Evolutionary conservation across 306 rosid species (phyloP).

Genomic region (Delonix regia): DNA sequence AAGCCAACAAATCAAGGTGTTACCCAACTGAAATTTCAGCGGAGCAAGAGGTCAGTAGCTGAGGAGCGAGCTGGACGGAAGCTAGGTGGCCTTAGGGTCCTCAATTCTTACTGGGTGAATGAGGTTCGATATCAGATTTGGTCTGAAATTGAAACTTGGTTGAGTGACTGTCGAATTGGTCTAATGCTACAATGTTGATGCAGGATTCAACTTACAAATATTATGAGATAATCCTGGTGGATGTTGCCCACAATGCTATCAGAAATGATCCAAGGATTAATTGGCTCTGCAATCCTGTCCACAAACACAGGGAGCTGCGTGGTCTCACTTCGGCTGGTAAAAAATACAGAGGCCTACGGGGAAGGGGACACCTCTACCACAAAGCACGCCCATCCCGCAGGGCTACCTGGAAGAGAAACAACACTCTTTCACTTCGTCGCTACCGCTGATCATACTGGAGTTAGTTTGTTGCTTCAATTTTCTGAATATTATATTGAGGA

Average conservation of each 20-base stretch:
- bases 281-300: constrained; percentile 79
- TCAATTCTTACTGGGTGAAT: constrained; percentile 72
- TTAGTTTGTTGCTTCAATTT: constrained; percentile 14
- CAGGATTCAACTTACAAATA: constrained; percentile 89
- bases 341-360: constrained; percentile 77
- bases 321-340: constrained; percentile 88
- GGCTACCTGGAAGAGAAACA: constrained; percentile 94
- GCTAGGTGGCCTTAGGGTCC: constrained; percentile 74
- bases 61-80: constrained; percentile 79
- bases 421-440: constrained; percentile 78
- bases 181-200: neutral
- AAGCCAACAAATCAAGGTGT: constrained; percentile 83
- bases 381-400: constrained; percentile 78
- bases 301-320: constrained; percentile 84
- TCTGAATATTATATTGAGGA: constrained; percentile 16
- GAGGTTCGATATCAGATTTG: constrained; percentile 44
- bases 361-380: constrained; percentile 75
- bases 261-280: constrained; percentile 85
- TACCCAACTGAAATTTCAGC: constrained; percentile 74
- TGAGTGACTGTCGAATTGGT: neutral
- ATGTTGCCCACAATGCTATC: constrained; percentile 75
- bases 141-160: neutral
- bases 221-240: constrained; percentile 71
- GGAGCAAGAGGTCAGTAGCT: constrained; percentile 75
- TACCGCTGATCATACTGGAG: constrained; percentile 52